Evolutionary conservation across 73 alveolate species (phyloP), one percentile per base, ranked within the genome.

Genomic region (Tetrahymena thermophila): DNA sequence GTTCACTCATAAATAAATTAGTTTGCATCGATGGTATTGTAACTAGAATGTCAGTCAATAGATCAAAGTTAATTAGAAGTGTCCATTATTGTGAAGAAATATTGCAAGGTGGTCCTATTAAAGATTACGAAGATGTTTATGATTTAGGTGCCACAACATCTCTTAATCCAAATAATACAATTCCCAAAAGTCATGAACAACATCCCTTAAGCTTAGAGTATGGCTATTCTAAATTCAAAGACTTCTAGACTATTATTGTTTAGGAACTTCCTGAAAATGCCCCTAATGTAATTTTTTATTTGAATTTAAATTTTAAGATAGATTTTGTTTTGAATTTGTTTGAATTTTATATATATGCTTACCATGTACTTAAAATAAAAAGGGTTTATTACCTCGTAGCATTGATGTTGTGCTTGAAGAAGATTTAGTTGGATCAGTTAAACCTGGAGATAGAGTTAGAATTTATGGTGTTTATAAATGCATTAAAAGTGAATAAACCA

Each of bases 261-360:
- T 99, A 99, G 97, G 99, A 99, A 97, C 96, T 99, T 85, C 99
- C 99, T 5, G 99, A 99, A 94, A 98, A 99, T 84, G 98, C 99
- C 0, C 99, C 99, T 1, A 96, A 99, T 55, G 99, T 71, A 71
- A 71, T 23, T 71, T 19, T 71, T 11, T 7, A 9, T 71, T 71
- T 71, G 23, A 71, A 71, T 28, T 71, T 71, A 13, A 71, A 71
- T 28, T 71, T 21, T 8, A 43, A 57, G 1, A 8, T n/a, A 71
- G 89, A 50, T 50, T 0, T 15, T 50, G 23, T 14, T 50, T 50
- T 28, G 15, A 50, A 50, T 40, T 40, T 40, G 0, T n/a, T 71
- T n/a, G 89, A 71, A 71, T n/a, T n/a, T n/a, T n/a, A n/a, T n/a
- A n/a, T n/a, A n/a, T 71, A 15, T 50, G 0, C 83, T 50, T 50